Conservation (phyloP, 345 rosid genomes). For the Euphorbia peplus region DNA sequence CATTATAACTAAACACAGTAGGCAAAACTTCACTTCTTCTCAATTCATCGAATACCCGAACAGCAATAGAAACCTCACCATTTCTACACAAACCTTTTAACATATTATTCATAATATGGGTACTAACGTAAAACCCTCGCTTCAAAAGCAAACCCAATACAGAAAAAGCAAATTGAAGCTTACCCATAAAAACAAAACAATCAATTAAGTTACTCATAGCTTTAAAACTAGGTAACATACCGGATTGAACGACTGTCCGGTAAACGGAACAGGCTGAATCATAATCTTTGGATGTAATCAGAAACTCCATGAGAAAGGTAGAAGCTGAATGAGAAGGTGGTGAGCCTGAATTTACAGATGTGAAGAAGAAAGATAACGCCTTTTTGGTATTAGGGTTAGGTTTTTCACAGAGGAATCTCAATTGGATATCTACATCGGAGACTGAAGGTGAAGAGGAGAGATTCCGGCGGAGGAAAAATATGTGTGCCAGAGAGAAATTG, state of each 20-base stretch:
- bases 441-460: slow-evolving; percentile 25
- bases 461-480: slow-evolving; percentile 7
- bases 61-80: slow-evolving; percentile 29
- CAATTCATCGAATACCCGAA: slow-evolving; percentile 42
- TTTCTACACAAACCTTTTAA: slow-evolving; percentile 56
- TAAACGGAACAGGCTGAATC: slow-evolving; percentile 48
- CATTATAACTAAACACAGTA: slow-evolving; percentile 47
- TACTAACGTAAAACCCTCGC: slow-evolving; percentile 49
- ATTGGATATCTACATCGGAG: slow-evolving; percentile 32
- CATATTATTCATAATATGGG: slow-evolving; percentile 42
- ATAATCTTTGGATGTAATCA: slow-evolving; percentile 51
- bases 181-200: slow-evolving; percentile 50
- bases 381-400: slow-evolving; percentile 31
- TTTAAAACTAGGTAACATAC: slow-evolving; percentile 34
- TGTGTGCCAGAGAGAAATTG: neutral
- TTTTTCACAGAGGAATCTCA: slow-evolving; percentile 35
- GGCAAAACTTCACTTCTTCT: slow-evolving; percentile 31
- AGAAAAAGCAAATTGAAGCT: slow-evolving; percentile 36
- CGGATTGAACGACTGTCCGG: slow-evolving; percentile 34
- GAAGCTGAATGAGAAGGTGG: slow-evolving; percentile 35
- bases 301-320: slow-evolving; percentile 41
- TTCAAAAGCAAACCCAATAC: slow-evolving; percentile 49
- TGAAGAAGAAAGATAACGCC: slow-evolving; percentile 44
- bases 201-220: slow-evolving; percentile 55
- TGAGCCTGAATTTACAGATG: slow-evolving; percentile 33